Evolutionary conservation across 306 rosid species (phyloP), one percentile per base, ranked within the genome.

Genomic region (Cucumis hystrix): DNA sequence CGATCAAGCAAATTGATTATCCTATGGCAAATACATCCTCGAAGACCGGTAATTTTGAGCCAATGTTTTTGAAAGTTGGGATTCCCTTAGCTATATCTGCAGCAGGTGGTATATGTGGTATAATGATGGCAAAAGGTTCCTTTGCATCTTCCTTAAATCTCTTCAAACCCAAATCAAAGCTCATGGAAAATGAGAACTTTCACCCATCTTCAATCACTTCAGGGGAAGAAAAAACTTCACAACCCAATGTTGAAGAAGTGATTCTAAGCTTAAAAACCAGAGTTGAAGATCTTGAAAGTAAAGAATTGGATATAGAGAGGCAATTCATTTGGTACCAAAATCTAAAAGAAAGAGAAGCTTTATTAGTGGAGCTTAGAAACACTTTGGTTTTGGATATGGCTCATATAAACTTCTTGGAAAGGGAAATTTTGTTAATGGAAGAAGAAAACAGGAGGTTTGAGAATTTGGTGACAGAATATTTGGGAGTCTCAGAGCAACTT

Each of bases 51-150:
- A 72, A 58, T 7, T 16, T 86, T 17, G 84, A 79, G 83, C 89
- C 89, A 67, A 52, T 84, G 54, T 25, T 89, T 59, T 82, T 89
- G 74, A 90, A 87, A 94, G 87, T 82, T 72, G 96, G 89, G 51
- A 84, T 94, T 85, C 88, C 98, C 56, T 23, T 91, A 58, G 88
- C 87, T 80, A 35, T 87, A 60, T 86, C 94, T 39, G 33, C 88
- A 51, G 96, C 90, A 77, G 94, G 90, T 79, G 74, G 88, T 73
- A 40, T 86, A 76, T 91, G 59, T 82, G 89, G 86, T 30, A 85
- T 79, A 87, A 79, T 87, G 78, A 33, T 87, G 52, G 68, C 95
- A 77, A 89, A 75, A 79, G 87, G 79, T 84, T 79, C 30, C 28
- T 81, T 80, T 2, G 79, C 83, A 65, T 63, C 82, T 25, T 28